Conservation (phyloP, 305 asterid genomes). For the Salvia sclarea region DNA sequence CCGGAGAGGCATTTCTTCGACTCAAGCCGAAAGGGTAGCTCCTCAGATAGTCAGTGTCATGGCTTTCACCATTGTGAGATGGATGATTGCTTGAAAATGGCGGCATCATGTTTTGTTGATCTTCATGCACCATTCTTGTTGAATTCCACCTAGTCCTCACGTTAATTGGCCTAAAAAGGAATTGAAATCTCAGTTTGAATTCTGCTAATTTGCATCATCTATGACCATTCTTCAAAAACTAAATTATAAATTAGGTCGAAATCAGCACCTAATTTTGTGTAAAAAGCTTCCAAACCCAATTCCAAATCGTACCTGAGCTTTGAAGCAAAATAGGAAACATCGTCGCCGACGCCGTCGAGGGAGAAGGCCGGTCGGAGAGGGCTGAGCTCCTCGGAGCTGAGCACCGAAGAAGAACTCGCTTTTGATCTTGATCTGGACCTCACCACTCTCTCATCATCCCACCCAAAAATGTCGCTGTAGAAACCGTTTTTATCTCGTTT, state of each 20-base stretch:
- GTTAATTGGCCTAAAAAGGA: slow-evolving; percentile 58
- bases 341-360: slow-evolving; percentile 39
- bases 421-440: slow-evolving; percentile 69
- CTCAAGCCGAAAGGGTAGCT: slow-evolving; percentile 45
- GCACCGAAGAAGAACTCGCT: slow-evolving; percentile 63
- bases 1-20: slow-evolving; percentile 62
- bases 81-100: slow-evolving; percentile 39
- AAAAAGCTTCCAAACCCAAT: too few species aligned
- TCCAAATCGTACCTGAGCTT: slow-evolving; percentile 63
- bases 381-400: slow-evolving; percentile 74
- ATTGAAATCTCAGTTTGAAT: background rate
- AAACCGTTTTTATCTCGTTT: slow-evolving; percentile 35
- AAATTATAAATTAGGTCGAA: background rate
- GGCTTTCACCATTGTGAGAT: slow-evolving; percentile 32
- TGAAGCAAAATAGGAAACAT: slow-evolving; percentile 53
- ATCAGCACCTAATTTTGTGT: background rate
- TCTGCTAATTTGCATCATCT: background rate
- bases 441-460: slow-evolving; percentile 52
- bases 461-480: slow-evolving; percentile 67
- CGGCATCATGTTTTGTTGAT: slow-evolving; percentile 37
- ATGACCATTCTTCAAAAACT: background rate
- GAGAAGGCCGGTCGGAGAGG: slow-evolving; percentile 59
- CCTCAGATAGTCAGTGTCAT: slow-evolving; percentile 36
- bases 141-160: slow-evolving; percentile 51
- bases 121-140: slow-evolving; percentile 35